These are phyloP conservation scores for Cairneyella variabilis DNA, from an alignment of 495 filamentous ascomycete genomes.

Conservation along the genomic window DNA sequence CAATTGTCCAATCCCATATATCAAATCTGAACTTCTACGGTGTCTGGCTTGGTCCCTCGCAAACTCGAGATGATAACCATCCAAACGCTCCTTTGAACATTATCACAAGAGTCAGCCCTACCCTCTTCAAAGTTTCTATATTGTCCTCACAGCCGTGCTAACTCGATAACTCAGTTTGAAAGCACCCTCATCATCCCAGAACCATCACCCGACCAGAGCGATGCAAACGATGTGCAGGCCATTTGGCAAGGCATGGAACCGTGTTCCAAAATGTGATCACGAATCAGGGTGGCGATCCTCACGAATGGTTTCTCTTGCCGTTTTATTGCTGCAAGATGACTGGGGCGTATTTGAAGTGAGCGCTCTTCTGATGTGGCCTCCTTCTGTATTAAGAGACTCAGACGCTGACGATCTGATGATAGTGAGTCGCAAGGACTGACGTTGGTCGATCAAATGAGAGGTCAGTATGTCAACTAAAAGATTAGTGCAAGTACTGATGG, in stretches of 20 bases:
- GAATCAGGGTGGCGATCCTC: slow-evolving; percentile 10
- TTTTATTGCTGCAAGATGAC: slow-evolving; percentile 20
- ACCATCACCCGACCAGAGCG: not conserved
- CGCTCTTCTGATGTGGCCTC: no score
- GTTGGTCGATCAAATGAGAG: not conserved
- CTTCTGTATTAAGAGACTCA: no score
- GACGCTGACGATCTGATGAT: not conserved
- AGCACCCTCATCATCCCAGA: slow-evolving; percentile 13
- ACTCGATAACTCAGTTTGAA: slow-evolving; percentile 10
- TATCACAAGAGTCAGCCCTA: not conserved
- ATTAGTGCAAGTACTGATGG: no score
- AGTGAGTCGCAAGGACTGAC: not conserved
- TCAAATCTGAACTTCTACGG: not conserved
- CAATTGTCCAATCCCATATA: not conserved
- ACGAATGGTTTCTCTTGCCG: slow-evolving; percentile 11
- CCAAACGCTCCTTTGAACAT: not conserved
- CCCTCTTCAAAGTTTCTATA: no score
- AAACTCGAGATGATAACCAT: no score
- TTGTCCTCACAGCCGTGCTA: no score
- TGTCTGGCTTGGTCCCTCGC: no score
- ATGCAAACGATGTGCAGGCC: not conserved
- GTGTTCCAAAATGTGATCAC: slow-evolving; percentile 12
- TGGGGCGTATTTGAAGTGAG: no score
- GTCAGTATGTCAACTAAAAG: no score
- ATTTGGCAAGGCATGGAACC: slow-evolving; percentile 14